Evolutionary conservation across 2,329 filamentous ascomycete genomes (phyloP), one percentile per base, ranked within the genome.

Genomic region (Cercospora beticola): DNA sequence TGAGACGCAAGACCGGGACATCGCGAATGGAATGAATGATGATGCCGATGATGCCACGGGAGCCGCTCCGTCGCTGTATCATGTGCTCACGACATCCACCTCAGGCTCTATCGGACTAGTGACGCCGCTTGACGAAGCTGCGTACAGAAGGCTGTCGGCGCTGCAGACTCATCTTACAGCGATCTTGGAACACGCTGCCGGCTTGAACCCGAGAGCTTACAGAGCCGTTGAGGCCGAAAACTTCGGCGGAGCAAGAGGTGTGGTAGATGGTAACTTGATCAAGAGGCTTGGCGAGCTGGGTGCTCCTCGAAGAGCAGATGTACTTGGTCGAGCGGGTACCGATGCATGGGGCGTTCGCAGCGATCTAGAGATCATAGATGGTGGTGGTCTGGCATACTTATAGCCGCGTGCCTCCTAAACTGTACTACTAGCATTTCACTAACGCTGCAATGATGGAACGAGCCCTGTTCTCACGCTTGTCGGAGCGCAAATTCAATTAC

Each of bases 201-300:
- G 92, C 0, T 84, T 97, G 61, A 98, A 98, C 79, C 91, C 93
- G 2, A 89, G 91, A 65, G 92, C 89, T 0, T 92, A 94, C 81
- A 86, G 95, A 14, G 78, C 67, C 1, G 65, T 83, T 21, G 83
- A 84, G 43, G 81, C 78, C 4, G 82, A 82, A 56, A 81, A 82
- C 2, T 80, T 70, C n/a, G 68, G 79, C 0, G 81, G 83, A 0
- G 87, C 87, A 0, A 83, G 91, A 18, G 89, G 87, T 1, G 86
- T 96, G 62, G 86, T 97, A 4, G 94, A 97, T 77, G 93, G 93
- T 0, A 86, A 85, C n/a, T 76, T 97, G 49, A 79, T 97, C 70
- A 85, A 86, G 68, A 82, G 93, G 67, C 95, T 93, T 88, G 85
- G 87, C 49, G 92, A 95, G 80, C 79, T 97, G 71, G 87, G 91